Conservation (phyloP, 768 basidiomycete genomes). For the Xanthoconium stramineum region DNA sequence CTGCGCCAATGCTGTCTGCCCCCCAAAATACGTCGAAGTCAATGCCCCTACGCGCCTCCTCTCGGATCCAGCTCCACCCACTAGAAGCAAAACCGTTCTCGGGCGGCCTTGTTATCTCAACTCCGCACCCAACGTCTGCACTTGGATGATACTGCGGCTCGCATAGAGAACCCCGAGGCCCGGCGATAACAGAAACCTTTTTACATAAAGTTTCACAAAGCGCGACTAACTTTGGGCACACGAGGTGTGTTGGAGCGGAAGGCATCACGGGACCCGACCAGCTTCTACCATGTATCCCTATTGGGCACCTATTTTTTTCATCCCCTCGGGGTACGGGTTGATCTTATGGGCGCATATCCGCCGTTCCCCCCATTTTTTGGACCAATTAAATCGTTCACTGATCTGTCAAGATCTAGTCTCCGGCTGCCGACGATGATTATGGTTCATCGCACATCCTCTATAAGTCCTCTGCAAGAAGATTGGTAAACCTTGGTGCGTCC, state of each 20-base stretch:
- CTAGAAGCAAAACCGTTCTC: not conserved
- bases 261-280: constrained; percentile 5
- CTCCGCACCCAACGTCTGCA: not conserved
- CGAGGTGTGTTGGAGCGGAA: constrained; percentile 12
- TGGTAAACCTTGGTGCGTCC: not conserved
- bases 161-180: constrained; percentile 11
- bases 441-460: not conserved
- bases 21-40: not conserved
- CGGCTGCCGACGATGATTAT: not conserved
- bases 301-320: constrained; percentile 1
- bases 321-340: constrained; percentile 11
- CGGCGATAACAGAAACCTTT: not conserved
- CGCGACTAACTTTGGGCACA: constrained; percentile 14
- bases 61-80: not conserved
- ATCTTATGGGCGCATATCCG: constrained; percentile 9
- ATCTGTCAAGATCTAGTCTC: not conserved
- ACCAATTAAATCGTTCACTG: not conserved
- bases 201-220: constrained; percentile 18
- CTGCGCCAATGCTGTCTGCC: not conserved
- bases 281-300: constrained; percentile 1
- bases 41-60: not conserved
- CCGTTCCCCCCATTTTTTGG: constrained; percentile 2
- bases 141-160: constrained; percentile 9
- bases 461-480: not conserved
- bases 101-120: constrained; percentile 4